Percentiles rank a stretch among this genome's conserved stretches.
These are phyloP conservation scores for Fomitopsis schrenkii DNA, from an alignment of 1,284 basidiomycete genomes.

Conservation along the genomic window DNA sequence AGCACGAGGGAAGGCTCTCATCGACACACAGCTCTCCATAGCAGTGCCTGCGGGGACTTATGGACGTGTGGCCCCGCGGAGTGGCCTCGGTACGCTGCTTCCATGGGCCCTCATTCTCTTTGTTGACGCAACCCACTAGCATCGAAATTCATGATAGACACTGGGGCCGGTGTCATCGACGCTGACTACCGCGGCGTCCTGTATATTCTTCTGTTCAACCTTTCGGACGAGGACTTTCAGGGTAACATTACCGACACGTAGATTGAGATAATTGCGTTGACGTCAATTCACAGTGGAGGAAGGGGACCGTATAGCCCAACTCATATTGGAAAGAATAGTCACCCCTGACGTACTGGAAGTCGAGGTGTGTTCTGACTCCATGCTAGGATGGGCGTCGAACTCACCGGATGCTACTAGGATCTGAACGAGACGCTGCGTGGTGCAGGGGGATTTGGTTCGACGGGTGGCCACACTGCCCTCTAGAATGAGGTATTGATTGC, in stretches of 20 bases:
- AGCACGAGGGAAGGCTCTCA: slow-evolving; percentile 82
- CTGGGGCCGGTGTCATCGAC: slow-evolving; percentile 95
- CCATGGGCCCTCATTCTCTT: not conserved
- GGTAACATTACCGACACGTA: slow-evolving; percentile 41
- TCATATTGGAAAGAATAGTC: slow-evolving; percentile 89
- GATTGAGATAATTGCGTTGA: not conserved
- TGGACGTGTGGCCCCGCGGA: slow-evolving; percentile 92
- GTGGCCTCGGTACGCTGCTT: slow-evolving; percentile 71
- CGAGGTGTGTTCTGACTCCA: slow-evolving; percentile 47
- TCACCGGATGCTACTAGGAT: slow-evolving; percentile 40
- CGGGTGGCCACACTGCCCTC: slow-evolving; percentile 70
- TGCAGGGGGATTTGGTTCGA: slow-evolving; percentile 90
- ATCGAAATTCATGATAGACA: slow-evolving; percentile 95
- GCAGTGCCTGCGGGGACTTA: slow-evolving; percentile 93
- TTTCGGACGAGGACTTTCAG: slow-evolving; percentile 84
- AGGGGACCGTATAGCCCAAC: slow-evolving; percentile 92
- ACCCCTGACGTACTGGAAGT: slow-evolving; percentile 87
- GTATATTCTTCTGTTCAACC: slow-evolving; percentile 94
- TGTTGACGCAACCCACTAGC: slow-evolving; percentile 43
- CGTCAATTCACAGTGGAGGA: slow-evolving; percentile 59
- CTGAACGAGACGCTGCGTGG: slow-evolving; percentile 85
- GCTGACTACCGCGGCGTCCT: slow-evolving; percentile 93
- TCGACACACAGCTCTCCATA: slow-evolving; percentile 89
- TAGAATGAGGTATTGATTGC: slow-evolving; percentile 9
- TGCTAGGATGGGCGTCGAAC: not conserved